Evolutionary conservation across 2,329 filamentous ascomycete species (phyloP).

Genomic region (Fusarium veterinarium): DNA sequence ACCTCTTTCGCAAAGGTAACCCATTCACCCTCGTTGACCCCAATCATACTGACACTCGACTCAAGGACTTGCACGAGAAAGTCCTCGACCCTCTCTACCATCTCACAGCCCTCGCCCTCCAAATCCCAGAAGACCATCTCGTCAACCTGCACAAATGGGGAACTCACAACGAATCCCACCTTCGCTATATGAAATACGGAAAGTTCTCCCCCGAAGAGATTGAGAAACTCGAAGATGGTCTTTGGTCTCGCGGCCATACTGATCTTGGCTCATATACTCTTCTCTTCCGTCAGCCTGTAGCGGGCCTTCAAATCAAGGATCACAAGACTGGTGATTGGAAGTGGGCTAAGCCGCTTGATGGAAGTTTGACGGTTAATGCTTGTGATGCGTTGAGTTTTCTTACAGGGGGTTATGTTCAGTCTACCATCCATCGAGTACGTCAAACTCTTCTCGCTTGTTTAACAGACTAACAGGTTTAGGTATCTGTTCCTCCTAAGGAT

Average conservation of each 20-base stretch:
- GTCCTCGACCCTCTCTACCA: conserved; percentile 67
- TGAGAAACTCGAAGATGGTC: conserved; percentile 53
- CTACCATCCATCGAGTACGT: conserved; percentile 53
- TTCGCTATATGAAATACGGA: conserved; percentile 72
- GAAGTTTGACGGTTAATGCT: conserved; percentile 63
- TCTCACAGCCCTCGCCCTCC: conserved; percentile 70
- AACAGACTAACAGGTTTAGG: conserved; percentile 23
- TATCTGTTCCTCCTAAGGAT: conserved; percentile 54
- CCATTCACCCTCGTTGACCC: not conserved
- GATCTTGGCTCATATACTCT: conserved; percentile 67
- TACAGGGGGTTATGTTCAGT: conserved; percentile 60
- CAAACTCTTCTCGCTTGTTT: accelerated
- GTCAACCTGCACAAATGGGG: conserved; percentile 66
- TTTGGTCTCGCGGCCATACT: conserved; percentile 64
- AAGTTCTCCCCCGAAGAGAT: conserved; percentile 61
- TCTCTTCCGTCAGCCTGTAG: conserved; percentile 69
- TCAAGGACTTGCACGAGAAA: conserved; percentile 57
- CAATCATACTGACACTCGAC: not conserved
- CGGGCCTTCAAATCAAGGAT: conserved; percentile 65
- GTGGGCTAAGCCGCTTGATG: conserved; percentile 61
- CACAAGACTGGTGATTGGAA: conserved; percentile 61
- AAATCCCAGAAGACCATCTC: conserved; percentile 69
- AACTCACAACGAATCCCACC: conserved; percentile 67
- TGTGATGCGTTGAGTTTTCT: conserved; percentile 61
- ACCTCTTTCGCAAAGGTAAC: conserved; percentile 30